phyloP scores from a whole-genome alignment of 257 asterid genomes.

The Solanum peruvianum region DNA sequence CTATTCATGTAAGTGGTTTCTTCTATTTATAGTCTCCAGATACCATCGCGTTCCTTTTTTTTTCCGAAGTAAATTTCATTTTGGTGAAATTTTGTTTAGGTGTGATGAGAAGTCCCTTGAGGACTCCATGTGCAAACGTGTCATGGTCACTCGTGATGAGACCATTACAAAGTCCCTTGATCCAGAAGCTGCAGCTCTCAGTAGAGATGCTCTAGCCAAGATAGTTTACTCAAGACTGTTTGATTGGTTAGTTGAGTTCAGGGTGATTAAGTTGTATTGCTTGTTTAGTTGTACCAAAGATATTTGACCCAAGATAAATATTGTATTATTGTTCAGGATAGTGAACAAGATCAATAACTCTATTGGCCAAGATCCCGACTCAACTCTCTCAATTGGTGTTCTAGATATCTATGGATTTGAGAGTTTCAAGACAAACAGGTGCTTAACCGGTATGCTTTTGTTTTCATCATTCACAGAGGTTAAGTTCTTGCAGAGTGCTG shows the following conservation, averaged over 20 bases:
- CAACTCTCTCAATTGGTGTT: conserved; percentile 70
- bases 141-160: conserved; percentile 88
- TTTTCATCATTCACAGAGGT: conserved; percentile 41
- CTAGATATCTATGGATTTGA: conserved; percentile 95
- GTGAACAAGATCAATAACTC: conserved; percentile 79
- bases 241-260: conserved; percentile 57
- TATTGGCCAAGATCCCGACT: conserved; percentile 81
- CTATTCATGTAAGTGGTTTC: conserved; percentile 51
- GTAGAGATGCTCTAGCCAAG: conserved; percentile 83
- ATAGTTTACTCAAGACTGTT: conserved; percentile 68
- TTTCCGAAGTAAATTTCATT: neutral
- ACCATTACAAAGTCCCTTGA: conserved; percentile 68
- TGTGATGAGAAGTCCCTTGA: conserved; percentile 70
- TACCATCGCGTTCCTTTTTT: neutral
- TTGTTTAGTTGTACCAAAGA: neutral
- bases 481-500: conserved; percentile 29
- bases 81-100: conserved; percentile 27
- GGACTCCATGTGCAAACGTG: conserved; percentile 77
- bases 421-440: conserved; percentile 99
- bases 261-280: neutral
- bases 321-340: conserved; percentile 44
- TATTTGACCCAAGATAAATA: neutral
- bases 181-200: conserved; percentile 57
- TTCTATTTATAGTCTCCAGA: neutral
- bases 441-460: conserved; percentile 97